These are phyloP conservation scores for Penicillium parvum DNA, from an alignment of 495 filamentous ascomycete species.

Conservation along the genomic window DNA sequence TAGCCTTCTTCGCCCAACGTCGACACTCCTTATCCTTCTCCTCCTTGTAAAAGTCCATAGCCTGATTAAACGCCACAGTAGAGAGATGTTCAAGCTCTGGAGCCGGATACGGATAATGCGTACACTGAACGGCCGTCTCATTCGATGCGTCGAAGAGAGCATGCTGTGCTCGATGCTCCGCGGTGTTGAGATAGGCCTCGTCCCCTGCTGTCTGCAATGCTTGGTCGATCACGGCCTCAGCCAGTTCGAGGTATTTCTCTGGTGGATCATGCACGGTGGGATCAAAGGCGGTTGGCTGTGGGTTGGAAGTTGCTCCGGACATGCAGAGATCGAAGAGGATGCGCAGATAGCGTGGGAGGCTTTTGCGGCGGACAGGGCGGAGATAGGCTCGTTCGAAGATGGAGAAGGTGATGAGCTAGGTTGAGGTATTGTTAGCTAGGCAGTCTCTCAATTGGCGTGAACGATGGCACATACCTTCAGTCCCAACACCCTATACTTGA, in stretches of 20 bases:
- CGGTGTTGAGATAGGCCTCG: background rate
- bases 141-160: background rate
- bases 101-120: slow-evolving; percentile 48
- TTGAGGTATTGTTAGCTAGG: too few relatives aligned
- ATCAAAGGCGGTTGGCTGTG: background rate
- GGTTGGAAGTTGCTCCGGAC: background rate
- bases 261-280: background rate
- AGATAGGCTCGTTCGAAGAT: too few relatives aligned
- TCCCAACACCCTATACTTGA: too few relatives aligned
- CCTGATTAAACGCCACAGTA: slow-evolving; percentile 68
- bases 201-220: background rate
- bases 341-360: background rate
- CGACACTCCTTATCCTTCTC: slow-evolving; percentile 53
- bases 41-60: slow-evolving; percentile 63
- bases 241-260: background rate
- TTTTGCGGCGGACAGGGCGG: too few relatives aligned
- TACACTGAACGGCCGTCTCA: too few relatives aligned
- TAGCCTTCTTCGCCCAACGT: slow-evolving; percentile 62
- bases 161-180: background rate
- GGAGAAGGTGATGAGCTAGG: too few relatives aligned
- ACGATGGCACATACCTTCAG: too few relatives aligned
- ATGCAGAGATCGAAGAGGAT: background rate
- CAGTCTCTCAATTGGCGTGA: too few relatives aligned
- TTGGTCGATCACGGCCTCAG: background rate
- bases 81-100: slow-evolving; percentile 78